A percentile compares a stretch with the other conserved stretches of the same genome.
Evolutionary conservation across 2,329 filamentous ascomycete species (phyloP).

Genomic region (Colletotrichum noveboracense): DNA sequence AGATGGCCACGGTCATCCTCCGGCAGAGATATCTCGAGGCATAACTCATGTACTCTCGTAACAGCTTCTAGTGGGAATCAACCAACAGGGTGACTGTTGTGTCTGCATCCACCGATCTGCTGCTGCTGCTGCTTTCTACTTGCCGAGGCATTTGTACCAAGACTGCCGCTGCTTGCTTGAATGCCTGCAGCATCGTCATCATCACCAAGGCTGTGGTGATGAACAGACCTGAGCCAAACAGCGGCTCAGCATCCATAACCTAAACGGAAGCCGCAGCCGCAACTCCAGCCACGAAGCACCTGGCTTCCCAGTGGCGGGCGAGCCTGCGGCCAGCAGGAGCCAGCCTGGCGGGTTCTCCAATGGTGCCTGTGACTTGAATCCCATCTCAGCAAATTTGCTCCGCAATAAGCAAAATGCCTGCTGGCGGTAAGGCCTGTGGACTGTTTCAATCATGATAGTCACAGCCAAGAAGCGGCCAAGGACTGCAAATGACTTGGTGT

Average conservation of each 20-base stretch:
- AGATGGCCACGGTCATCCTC: not conserved
- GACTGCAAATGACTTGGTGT: not conserved
- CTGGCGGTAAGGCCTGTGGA: not conserved
- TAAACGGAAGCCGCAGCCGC: constrained; percentile 3
- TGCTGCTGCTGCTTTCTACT: not conserved
- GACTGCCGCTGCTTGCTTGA: not conserved
- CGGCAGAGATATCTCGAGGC: not conserved
- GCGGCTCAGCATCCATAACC: not conserved
- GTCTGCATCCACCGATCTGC: not conserved
- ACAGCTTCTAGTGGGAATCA: not conserved
- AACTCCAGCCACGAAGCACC: not conserved
- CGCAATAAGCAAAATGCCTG: not conserved
- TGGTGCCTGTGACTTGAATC: not conserved
- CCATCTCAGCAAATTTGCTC: not conserved
- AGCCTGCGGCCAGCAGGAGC: not conserved
- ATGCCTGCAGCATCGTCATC: not conserved
- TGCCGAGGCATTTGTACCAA: not conserved
- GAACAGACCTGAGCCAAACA: not conserved
- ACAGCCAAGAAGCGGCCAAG: constrained; percentile 3
- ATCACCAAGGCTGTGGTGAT: not conserved
- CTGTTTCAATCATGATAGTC: not conserved
- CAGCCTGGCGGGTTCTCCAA: not conserved
- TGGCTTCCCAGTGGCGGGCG: not conserved
- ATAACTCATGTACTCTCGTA: not conserved
- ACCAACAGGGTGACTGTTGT: not conserved